These are phyloP conservation scores for Extremus antarcticus DNA, from an alignment of 495 filamentous ascomycete species.

Conservation along the genomic window DNA sequence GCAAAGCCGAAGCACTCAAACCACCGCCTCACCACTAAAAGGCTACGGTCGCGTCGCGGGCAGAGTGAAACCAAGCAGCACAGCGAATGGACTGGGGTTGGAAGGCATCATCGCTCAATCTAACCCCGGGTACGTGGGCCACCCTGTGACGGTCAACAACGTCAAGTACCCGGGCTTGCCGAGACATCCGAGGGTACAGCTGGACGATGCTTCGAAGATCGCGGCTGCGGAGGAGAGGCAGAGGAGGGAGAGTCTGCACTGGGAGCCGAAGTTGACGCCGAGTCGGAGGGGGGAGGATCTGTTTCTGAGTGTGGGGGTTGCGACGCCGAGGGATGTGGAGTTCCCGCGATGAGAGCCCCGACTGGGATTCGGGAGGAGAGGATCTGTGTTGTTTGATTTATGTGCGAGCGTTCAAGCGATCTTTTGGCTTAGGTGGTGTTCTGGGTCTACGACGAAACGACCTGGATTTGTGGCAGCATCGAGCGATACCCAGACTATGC, in stretches of 20 bases:
- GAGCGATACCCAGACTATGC: too few species aligned
- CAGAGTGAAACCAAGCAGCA: too few species aligned
- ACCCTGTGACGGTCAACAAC: neutral
- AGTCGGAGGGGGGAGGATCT: constrained; percentile 28
- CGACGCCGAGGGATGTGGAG: constrained; percentile 1
- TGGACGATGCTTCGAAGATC: neutral
- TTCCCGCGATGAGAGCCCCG: neutral
- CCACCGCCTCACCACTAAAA: constrained; percentile 15
- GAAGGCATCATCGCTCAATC: neutral
- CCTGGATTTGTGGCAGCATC: too few species aligned
- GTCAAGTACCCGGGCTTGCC: neutral
- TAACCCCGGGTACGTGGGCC: neutral
- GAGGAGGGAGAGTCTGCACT: constrained; percentile 13
- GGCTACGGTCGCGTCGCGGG: constrained; percentile 13
- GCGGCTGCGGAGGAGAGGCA: neutral
- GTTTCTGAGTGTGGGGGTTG: constrained; percentile 20
- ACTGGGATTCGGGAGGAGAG: neutral
- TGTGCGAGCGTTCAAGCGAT: neutral
- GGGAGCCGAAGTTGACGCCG: constrained; percentile 32
- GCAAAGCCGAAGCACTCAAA: neutral
- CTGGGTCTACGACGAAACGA: too few species aligned
- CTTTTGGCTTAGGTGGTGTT: too few species aligned
- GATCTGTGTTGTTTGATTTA: neutral
- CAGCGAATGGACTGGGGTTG: neutral
- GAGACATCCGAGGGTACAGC: neutral